Evolutionary conservation across 202 grass and related monocot species (phyloP).

Genomic region (Schoenoplectus tabernaemontani): DNA sequence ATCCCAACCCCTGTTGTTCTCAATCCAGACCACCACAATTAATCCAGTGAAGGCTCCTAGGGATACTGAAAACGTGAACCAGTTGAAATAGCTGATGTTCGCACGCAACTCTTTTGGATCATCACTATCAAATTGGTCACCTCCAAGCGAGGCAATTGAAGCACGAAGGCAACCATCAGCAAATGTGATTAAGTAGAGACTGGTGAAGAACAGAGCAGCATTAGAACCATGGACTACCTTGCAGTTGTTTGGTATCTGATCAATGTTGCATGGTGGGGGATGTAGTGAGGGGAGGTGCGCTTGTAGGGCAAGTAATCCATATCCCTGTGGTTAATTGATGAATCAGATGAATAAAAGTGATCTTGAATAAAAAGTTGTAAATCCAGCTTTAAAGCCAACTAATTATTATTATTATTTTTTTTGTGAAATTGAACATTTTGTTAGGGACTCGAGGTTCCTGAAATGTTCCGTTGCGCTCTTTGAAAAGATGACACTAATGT

Average conservation of each 20-base stretch:
- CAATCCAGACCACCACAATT: constrained; percentile 45
- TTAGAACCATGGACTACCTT: constrained; percentile 32
- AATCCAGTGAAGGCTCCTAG: constrained; percentile 43
- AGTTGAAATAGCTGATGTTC: constrained; percentile 70
- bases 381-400: too few species aligned
- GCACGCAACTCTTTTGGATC: constrained; percentile 30
- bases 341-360: not conserved
- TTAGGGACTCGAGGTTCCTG: too few species aligned
- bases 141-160: constrained; percentile 53
- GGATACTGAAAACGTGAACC: constrained; percentile 50
- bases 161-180: constrained; percentile 47
- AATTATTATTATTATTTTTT: too few species aligned
- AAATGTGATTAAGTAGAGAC: constrained; percentile 44
- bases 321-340: constrained; percentile 32
- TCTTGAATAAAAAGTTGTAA: too few species aligned
- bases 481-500: too few species aligned
- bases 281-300: constrained; percentile 41
- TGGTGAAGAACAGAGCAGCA: constrained; percentile 39
- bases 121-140: constrained; percentile 45
- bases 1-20: constrained; percentile 46
- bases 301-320: constrained; percentile 47
- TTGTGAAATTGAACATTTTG: too few species aligned
- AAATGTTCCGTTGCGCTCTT: too few species aligned
- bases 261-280: constrained; percentile 30
- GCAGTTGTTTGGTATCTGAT: constrained; percentile 17